Conservation (phyloP, 495 filamentous ascomycete species). For the Aspergillus funiculosus region DNA sequence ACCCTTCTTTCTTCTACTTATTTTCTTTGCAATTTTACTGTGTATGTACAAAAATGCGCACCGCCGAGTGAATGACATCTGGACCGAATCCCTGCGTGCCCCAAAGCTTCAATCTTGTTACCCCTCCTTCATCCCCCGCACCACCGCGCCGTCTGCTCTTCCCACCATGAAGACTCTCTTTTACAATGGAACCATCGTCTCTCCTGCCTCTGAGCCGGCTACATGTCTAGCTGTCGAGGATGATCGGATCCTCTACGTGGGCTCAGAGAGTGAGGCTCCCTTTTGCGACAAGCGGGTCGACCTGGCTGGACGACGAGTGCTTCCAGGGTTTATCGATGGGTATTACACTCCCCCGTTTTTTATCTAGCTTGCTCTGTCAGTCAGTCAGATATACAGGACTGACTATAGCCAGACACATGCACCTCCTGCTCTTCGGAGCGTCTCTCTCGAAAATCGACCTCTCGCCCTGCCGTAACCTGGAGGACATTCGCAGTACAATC, state of each 20-base stretch:
- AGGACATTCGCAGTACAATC: slow-evolving; percentile 48
- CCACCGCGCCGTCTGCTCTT: slow-evolving; percentile 12
- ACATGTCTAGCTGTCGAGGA: slow-evolving; percentile 27
- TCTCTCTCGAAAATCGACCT: slow-evolving; percentile 53
- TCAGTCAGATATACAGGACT: too few relatives aligned
- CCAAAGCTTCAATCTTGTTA: background rate
- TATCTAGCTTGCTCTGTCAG: background rate
- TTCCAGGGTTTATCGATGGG: slow-evolving; percentile 59
- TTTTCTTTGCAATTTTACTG: too few relatives aligned
- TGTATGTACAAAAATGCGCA: slow-evolving; percentile 7
- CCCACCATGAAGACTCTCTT: background rate
- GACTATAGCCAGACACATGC: slow-evolving; percentile 34
- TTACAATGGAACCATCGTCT: slow-evolving; percentile 12
- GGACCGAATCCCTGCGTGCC: background rate
- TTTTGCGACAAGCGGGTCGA: slow-evolving; percentile 24
- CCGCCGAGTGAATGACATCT: background rate
- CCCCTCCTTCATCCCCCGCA: slow-evolving; percentile 10
- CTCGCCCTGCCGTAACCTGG: slow-evolving; percentile 42
- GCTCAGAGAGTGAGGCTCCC: slow-evolving; percentile 25
- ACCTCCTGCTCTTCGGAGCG: slow-evolving; percentile 54
- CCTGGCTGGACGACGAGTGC: slow-evolving; percentile 40
- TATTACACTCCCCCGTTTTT: slow-evolving; percentile 25
- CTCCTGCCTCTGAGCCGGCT: background rate
- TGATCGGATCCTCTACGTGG: slow-evolving; percentile 35
- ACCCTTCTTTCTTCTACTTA: too few relatives aligned